Percentiles rank a stretch among this genome's conserved stretches.
phyloP scores from a whole-genome alignment of 164 flowering plant species.

The Cinnamomum micranthum region DNA sequence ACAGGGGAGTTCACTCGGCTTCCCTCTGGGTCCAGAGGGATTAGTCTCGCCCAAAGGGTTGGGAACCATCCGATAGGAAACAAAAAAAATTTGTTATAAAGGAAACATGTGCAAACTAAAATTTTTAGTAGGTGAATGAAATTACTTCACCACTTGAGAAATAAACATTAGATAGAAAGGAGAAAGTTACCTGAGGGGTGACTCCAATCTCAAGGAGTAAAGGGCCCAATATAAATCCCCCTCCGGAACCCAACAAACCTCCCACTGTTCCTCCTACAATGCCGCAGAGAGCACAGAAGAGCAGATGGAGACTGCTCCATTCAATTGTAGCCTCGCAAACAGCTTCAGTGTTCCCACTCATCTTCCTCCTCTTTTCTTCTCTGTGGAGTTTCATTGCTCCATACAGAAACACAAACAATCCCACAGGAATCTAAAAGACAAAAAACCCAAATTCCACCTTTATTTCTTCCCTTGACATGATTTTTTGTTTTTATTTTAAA shows the following conservation, averaged over 20 bases:
- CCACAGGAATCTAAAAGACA: conserved; percentile 61
- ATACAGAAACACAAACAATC: conserved; percentile 55
- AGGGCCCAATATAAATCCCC: conserved; percentile 92
- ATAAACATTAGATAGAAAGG: too few species aligned
- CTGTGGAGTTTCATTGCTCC: conserved; percentile 67
- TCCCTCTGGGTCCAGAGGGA: too few species aligned
- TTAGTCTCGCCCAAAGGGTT: too few species aligned
- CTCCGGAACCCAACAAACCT: conserved; percentile 91
- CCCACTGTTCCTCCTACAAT: conserved; percentile 91
- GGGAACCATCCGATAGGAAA: too few species aligned
- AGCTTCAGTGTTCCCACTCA: conserved; percentile 50
- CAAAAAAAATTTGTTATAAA: too few species aligned
- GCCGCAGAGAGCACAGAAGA: conserved; percentile 81
- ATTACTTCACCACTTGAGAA: too few species aligned
- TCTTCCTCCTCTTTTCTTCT: conserved; percentile 56
- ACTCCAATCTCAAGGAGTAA: conserved; percentile 90
- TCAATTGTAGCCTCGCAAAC: conserved; percentile 79
- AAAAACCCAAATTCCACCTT: too few species aligned
- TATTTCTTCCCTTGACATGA: too few species aligned
- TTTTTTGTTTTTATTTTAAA: too few species aligned
- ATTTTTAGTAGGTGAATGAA: too few species aligned
- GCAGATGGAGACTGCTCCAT: conserved; percentile 57
- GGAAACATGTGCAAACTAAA: too few species aligned
- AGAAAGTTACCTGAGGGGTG: conserved; percentile 70
- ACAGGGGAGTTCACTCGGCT: too few species aligned